These are phyloP conservation scores for Ambispora gerdemannii DNA, from an alignment of 192 early-diverging fungal genomes.

Conservation along the genomic window DNA sequence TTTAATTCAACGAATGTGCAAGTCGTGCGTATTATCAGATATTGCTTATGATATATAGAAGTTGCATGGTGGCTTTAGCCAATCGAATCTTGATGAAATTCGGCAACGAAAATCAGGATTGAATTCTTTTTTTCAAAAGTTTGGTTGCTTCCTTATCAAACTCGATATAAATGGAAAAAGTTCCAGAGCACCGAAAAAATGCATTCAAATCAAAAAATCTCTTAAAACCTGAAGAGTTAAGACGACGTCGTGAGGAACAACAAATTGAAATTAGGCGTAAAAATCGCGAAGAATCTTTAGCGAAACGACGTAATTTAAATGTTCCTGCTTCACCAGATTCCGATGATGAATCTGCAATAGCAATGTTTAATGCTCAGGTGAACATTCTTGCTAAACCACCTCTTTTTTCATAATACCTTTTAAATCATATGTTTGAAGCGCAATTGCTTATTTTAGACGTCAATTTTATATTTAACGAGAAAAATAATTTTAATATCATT, in stretches of 20 bases:
- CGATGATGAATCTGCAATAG: conserved; percentile 70
- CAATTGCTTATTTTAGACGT: not conserved
- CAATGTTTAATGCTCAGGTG: conserved; percentile 57
- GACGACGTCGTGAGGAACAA: conserved; percentile 89
- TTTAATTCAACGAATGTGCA: too few relatives aligned
- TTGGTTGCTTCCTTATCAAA: not conserved
- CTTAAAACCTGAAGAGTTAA: conserved; percentile 87
- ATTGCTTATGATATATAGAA: too few relatives aligned
- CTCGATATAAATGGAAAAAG: conserved; percentile 44
- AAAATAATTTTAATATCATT: too few relatives aligned
- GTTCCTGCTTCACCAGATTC: conserved; percentile 62
- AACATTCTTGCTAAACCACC: not conserved
- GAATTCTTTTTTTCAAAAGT: too few relatives aligned
- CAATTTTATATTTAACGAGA: too few relatives aligned
- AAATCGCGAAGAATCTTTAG: conserved; percentile 89
- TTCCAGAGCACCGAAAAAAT: conserved; percentile 60
- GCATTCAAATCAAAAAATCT: conserved; percentile 85
- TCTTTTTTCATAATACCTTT: conserved; percentile 11
- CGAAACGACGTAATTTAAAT: conserved; percentile 89
- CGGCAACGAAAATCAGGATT: too few relatives aligned
- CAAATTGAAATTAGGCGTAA: conserved; percentile 92
- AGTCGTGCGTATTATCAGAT: too few relatives aligned
- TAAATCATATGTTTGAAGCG: too few relatives aligned
- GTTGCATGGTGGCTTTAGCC: too few relatives aligned
- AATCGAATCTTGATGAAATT: too few relatives aligned